Base-by-base conservation (phyloP, 805 yeast species). In the Lachancea kluyveri region DNA sequence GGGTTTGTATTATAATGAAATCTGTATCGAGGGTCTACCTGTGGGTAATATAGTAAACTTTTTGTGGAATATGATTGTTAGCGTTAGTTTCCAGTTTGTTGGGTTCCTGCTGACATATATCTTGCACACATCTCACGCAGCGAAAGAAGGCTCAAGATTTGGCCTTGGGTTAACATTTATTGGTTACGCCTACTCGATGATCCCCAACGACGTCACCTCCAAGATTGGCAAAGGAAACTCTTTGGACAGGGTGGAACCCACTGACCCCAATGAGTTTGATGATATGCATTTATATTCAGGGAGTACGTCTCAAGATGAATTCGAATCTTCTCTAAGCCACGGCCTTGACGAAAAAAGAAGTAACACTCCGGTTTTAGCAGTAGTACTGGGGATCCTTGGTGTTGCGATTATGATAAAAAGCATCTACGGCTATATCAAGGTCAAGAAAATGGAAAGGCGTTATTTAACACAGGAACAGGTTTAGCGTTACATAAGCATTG, bases 91-190 rank as follows among this genome's bases (percentile, higher is more conserved):
- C 65, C 96, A 90, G 59, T 84, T 83, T 54, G 80, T 90, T 19
- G 98, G 98, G 3, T 92, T 92, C 59, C 67, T 92, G 24, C 67
- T 90, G 34, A 88, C 97, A 6, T 92, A 88, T 53, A 63, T 90
- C 26, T 65, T 92, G 33, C 97, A 92, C 59, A 90, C 97, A 1
- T 84, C 96, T 3, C 98, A 92, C 54, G 96, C 97, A 4, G 95
- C 96, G 4, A 86, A 85, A 53, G 88, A 88, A 50, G 98, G 98
- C 3, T 80, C 96, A 2, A 67, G 95, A 40, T 82, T 90, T 12
- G 98, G 98, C 0, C 62, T 92, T 36, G 97, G 97, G 2, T 52
- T 83, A 39, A 86, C 95, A 0, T 71, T 92, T 41, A 65, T 90
- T 31, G 74, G 79, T 33, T 76, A 78, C 42, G 95, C 83, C 3